Percentiles rank a stretch among this genome's conserved stretches.
Evolutionary conservation across 352 stramenopile species (phyloP).

Genomic region (Plasmopara viticola): DNA sequence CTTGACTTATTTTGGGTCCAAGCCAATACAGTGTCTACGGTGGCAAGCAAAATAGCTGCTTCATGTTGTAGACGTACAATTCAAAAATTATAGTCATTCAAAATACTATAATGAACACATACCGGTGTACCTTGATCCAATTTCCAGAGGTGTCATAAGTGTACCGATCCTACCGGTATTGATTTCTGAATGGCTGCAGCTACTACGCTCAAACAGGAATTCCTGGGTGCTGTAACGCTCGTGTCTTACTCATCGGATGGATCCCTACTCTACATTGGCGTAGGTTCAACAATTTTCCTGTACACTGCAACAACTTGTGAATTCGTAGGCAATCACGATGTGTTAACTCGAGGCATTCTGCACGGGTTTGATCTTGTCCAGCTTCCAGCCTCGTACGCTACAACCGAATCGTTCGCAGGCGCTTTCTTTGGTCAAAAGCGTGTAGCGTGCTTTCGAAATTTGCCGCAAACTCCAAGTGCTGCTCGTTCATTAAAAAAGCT

Average conservation of each 20-base stretch:
- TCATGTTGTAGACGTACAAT: too few species aligned
- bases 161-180: background rate
- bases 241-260: constrained; percentile 66
- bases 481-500: constrained; percentile 17
- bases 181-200: background rate
- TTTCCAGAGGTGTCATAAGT: too few species aligned
- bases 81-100: too few species aligned
- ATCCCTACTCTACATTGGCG: constrained; percentile 65
- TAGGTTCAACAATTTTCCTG: constrained; percentile 56
- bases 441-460: constrained; percentile 41
- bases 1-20: too few species aligned
- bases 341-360: constrained; percentile 62
- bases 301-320: constrained; percentile 48
- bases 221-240: constrained; percentile 78
- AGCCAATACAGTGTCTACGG: too few species aligned
- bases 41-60: too few species aligned
- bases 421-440: constrained; percentile 83
- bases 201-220: constrained; percentile 48
- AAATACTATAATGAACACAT: too few species aligned
- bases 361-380: constrained; percentile 59
- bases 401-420: constrained; percentile 18
- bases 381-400: constrained; percentile 2
- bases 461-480: constrained; percentile 37
- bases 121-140: too few species aligned
- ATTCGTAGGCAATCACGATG: constrained; percentile 34